Base-by-base conservation (phyloP, 225 moss, liverwort and hornwort species). In the Marchantia polymorpha region DNA sequence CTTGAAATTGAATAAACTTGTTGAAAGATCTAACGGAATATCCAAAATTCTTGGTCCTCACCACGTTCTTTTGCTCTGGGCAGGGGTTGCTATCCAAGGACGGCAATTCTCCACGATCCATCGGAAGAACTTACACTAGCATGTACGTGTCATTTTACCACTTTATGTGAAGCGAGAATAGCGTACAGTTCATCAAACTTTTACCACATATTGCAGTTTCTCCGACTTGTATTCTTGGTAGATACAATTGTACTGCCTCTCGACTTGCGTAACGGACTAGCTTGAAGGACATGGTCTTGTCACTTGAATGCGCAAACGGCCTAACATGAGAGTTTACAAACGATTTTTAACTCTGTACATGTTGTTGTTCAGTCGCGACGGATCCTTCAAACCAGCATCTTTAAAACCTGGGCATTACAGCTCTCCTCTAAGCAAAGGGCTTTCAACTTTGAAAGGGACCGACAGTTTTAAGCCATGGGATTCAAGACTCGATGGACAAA, bases 361-460 rank as follows among this genome's bases (percentile, higher is more conserved):
- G 39, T 0, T 72, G 51, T 27, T 30, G 20, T 86, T 77, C 78
- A 86, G 86, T 29, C 83, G 83, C 46, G 80, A 81, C 30, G 75
- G 78, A 51, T 83, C 81, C 1, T 76, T 29, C 64, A 83, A 71
- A 49, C 69, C 78, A 55, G 70, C 56, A 52, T 78, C 78, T 4
- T 66, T 29, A 26, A 83, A 65, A 69, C 64, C 78, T 49, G 75
- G 53, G 55, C 80, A 79, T n/a, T 77, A 83, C 17, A 67, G 80
- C 54, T 85, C 83, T 27, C 89, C 89, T 56, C 84, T 93, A 54
- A 90, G 90, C 74, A 93, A 90, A 84, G 91, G 89, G 58, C 84
- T 88, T 27, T 76, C 90, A 53, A 86, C 91, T 54, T 83, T 87
- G 54, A 88, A 82, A 67, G 81, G 77, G 29, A 81, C 84, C 69